Conservation (phyloP, 305 asterid species). For the Fraxinus sp. region DNA sequence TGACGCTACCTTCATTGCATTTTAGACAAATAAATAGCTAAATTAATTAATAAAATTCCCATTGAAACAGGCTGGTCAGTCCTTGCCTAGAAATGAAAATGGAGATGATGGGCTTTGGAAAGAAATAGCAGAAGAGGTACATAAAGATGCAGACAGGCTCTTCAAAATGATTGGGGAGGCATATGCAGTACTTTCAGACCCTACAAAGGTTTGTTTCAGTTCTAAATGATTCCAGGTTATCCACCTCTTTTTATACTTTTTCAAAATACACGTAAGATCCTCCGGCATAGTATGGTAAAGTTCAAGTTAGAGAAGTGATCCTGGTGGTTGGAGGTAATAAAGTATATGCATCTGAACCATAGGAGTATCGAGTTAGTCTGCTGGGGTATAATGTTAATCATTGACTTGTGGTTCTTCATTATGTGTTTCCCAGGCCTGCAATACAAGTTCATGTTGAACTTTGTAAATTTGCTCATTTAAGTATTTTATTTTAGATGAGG, state of each 20-base stretch:
- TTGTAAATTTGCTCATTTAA: neutral
- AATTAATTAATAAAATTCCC: conserved; percentile 12
- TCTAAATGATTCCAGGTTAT: neutral
- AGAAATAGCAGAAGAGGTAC: conserved; percentile 77
- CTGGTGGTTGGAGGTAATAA: conserved; percentile 14
- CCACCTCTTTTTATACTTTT: conserved; percentile 15
- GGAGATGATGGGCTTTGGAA: conserved; percentile 78
- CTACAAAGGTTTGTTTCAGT: conserved; percentile 57
- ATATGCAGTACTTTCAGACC: conserved; percentile 91
- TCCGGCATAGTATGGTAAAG: neutral
- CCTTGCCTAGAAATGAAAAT: conserved; percentile 73
- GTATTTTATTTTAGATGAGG: neutral
- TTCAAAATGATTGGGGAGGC: conserved; percentile 98
- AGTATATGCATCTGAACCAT: neutral
- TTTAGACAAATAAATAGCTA: conserved; percentile 13
- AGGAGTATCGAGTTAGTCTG: neutral
- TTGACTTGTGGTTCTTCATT: neutral
- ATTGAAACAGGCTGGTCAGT: conserved; percentile 76
- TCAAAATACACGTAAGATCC: neutral
- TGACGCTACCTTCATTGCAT: conserved; percentile 1
- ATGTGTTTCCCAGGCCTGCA: neutral
- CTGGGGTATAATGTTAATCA: neutral
- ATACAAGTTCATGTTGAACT: neutral
- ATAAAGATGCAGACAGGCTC: conserved; percentile 85
- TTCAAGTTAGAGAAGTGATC: neutral